These are phyloP conservation scores for Meira nashicola DNA, from an alignment of 1,284 basidiomycete species.

Conservation along the genomic window DNA sequence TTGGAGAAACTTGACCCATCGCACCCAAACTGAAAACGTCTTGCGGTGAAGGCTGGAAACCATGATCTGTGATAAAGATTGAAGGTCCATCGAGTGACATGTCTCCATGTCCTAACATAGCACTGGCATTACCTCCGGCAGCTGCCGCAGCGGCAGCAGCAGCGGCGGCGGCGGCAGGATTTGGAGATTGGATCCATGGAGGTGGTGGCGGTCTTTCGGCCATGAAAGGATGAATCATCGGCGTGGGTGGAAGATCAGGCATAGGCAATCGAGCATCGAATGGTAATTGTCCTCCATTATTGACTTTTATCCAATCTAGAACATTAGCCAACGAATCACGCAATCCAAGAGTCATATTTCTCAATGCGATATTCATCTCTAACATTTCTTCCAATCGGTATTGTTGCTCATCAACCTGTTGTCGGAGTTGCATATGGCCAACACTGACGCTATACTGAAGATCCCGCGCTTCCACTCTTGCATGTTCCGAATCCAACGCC, in stretches of 20 bases:
- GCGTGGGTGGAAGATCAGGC: constrained; percentile 32
- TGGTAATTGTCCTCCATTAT: constrained; percentile 34
- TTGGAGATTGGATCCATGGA: not conserved
- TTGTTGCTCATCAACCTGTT: constrained; percentile 41
- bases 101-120: constrained; percentile 13
- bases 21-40: constrained; percentile 20
- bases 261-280: constrained; percentile 31
- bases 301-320: constrained; percentile 32
- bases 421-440: constrained; percentile 40
- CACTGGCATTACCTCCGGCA: not conserved
- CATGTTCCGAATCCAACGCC: constrained; percentile 56
- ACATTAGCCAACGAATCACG: constrained; percentile 28
- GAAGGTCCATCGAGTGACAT: constrained; percentile 30
- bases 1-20: constrained; percentile 20
- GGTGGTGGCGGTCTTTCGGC: constrained; percentile 1
- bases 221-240: constrained; percentile 14
- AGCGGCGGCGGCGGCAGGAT: not conserved
- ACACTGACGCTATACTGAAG: constrained; percentile 42
- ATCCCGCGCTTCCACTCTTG: constrained; percentile 36
- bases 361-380: constrained; percentile 35
- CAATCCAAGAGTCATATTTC: constrained; percentile 27
- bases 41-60: constrained; percentile 14
- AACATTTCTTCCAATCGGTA: constrained; percentile 36
- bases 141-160: not conserved
- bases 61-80: constrained; percentile 40